Evolutionary conservation across 2,329 filamentous ascomycete species (phyloP).

Genomic region (Didymella exigua): DNA sequence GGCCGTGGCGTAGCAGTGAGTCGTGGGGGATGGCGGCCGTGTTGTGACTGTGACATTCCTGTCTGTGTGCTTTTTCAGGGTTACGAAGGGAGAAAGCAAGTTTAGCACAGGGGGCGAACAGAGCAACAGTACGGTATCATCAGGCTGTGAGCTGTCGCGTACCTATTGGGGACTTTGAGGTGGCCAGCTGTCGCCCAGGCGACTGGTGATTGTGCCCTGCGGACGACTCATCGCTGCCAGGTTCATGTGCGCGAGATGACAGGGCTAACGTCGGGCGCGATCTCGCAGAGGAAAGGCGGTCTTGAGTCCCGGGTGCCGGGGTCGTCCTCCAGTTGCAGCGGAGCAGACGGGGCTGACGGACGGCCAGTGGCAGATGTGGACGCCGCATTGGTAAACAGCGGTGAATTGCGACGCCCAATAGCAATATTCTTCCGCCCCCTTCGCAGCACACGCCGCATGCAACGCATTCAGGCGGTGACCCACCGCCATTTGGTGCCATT

Average conservation of each 20-base stretch:
- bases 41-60: constrained; percentile 10
- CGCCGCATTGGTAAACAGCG: constrained; percentile 31
- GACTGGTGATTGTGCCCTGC: constrained; percentile 23
- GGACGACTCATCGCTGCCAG: constrained; percentile 37
- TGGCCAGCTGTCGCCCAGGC: constrained; percentile 22
- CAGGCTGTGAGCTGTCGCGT: constrained; percentile 3
- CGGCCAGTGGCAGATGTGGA: constrained; percentile 29
- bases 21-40: constrained; percentile 8
- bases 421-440: constrained; percentile 20
- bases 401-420: constrained; percentile 35
- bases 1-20: constrained; percentile 13
- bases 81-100: constrained; percentile 13
- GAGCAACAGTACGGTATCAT: background rate
- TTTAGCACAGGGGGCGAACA: constrained; percentile 6
- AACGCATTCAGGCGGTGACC: constrained; percentile 34
- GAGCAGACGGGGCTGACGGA: constrained; percentile 29
- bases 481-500: constrained; percentile 37
- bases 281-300: constrained; percentile 33
- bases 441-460: constrained; percentile 41
- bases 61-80: constrained; percentile 15
- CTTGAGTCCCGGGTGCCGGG: constrained; percentile 33
- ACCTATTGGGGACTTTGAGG: constrained; percentile 9
- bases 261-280: constrained; percentile 25
- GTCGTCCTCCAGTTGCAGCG: constrained; percentile 25
- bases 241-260: constrained; percentile 23